These are phyloP conservation scores for Neofusicoccum laricinum DNA, from an alignment of 2,329 filamentous ascomycete species.

Conservation along the genomic window DNA sequence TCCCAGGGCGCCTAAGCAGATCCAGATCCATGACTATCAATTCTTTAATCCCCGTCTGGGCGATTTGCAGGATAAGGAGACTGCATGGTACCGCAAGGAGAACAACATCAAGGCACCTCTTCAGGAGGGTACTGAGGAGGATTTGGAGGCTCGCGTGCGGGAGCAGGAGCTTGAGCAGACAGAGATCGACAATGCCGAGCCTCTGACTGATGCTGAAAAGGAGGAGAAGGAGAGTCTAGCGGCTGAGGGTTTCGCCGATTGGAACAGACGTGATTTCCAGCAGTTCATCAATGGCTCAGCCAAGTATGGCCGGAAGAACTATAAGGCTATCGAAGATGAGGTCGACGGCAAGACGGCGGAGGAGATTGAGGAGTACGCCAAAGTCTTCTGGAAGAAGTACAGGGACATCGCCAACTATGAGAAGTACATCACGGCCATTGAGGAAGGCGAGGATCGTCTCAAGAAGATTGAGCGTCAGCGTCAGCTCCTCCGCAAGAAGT, in stretches of 20 bases:
- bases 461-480: slow-evolving; percentile 88
- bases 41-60: slow-evolving; percentile 85
- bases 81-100: slow-evolving; percentile 91
- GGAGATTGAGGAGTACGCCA: slow-evolving; percentile 87
- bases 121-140: slow-evolving; percentile 85
- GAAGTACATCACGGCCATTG: slow-evolving; percentile 85
- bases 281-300: slow-evolving; percentile 96
- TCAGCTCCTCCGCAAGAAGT: slow-evolving; percentile 91
- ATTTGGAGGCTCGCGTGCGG: slow-evolving; percentile 77
- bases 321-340: slow-evolving; percentile 79
- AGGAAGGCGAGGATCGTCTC: slow-evolving; percentile 86
- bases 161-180: slow-evolving; percentile 84
- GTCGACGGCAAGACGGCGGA: slow-evolving; percentile 84
- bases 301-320: slow-evolving; percentile 85
- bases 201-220: slow-evolving; percentile 84
- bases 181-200: slow-evolving; percentile 87
- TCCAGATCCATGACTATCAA: slow-evolving; percentile 91
- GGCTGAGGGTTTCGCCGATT: slow-evolving; percentile 82
- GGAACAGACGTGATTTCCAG: slow-evolving; percentile 97
- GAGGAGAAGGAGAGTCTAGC: slow-evolving; percentile 81
- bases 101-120: slow-evolving; percentile 92
- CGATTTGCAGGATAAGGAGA: slow-evolving; percentile 94
- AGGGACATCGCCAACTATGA: slow-evolving; percentile 84
- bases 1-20: slow-evolving; percentile 91
- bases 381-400: slow-evolving; percentile 95